Percentiles rank a stretch among this genome's conserved stretches.
These are phyloP conservation scores for Trifolium dubium DNA, from an alignment of 306 rosid genomes.

Conservation along the genomic window DNA sequence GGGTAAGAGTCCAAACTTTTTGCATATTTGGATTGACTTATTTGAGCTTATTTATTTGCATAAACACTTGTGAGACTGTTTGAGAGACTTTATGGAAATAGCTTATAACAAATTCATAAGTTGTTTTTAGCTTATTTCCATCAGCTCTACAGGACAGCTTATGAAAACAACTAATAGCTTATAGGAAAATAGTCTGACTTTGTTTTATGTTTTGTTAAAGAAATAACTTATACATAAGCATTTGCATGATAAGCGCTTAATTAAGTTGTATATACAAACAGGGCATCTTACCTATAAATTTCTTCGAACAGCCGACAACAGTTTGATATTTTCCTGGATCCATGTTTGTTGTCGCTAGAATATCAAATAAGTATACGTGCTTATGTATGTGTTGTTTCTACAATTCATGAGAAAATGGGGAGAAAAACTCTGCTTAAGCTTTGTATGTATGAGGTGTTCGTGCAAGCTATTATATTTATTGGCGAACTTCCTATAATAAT, in stretches of 20 bases:
- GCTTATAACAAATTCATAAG: background rate
- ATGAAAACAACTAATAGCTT: slow-evolving; percentile 1
- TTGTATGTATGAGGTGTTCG: background rate
- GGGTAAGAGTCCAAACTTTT: slow-evolving; percentile 63
- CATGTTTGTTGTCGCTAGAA: slow-evolving; percentile 7
- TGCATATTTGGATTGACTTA: slow-evolving; percentile 2
- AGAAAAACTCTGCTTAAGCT: background rate
- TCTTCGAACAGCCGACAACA: slow-evolving; percentile 22
- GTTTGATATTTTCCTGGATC: slow-evolving; percentile 22
- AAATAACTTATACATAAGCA: background rate
- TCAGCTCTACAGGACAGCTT: background rate
- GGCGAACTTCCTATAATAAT: background rate
- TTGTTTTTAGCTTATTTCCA: background rate
- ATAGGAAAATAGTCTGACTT: background rate
- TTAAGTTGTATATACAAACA: background rate
- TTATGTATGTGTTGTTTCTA: background rate
- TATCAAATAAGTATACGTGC: background rate
- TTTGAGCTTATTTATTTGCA: background rate
- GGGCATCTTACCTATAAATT: background rate
- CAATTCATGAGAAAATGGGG: background rate
- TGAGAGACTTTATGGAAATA: background rate
- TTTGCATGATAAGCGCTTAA: background rate
- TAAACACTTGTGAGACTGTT: background rate
- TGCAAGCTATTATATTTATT: background rate
- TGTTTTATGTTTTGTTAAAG: background rate